Conservation (phyloP, 495 filamentous ascomycete genomes). For the Evernia prunastri region DNA sequence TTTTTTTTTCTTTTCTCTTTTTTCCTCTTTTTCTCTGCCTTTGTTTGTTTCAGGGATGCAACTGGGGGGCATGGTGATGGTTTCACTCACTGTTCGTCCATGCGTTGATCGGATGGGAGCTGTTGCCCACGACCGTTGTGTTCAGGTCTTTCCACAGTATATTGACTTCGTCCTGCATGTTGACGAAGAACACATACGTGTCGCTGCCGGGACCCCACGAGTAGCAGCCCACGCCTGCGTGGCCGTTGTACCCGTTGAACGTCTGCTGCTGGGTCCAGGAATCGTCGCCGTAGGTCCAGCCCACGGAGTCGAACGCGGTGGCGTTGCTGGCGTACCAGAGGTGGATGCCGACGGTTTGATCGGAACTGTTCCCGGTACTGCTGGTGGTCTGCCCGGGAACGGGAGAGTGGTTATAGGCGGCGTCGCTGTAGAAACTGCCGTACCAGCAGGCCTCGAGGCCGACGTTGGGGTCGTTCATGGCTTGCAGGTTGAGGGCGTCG, state of each 20-base stretch:
- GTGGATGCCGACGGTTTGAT: conserved; percentile 28
- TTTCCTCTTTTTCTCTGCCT: too few relatives aligned
- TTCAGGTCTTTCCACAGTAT: conserved; percentile 28
- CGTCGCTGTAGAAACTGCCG: conserved; percentile 33
- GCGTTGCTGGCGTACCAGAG: conserved; percentile 32
- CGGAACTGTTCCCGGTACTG: conserved; percentile 20
- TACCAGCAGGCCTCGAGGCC: conserved; percentile 37
- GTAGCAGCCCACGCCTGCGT: conserved; percentile 34
- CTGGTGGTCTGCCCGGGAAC: conserved; percentile 17
- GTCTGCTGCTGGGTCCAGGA: conserved; percentile 26
- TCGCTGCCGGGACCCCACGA: conserved; percentile 26
- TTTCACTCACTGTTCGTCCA: conserved; percentile 23
- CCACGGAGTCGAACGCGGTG: conserved; percentile 30
- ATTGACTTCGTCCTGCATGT: conserved; percentile 21
- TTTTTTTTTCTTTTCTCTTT: background rate
- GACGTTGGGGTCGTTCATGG: conserved; percentile 28
- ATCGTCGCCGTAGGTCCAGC: conserved; percentile 29
- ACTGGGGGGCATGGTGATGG: too few relatives aligned
- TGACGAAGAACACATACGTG: conserved; percentile 24
- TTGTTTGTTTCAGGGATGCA: too few relatives aligned
- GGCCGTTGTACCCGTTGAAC: conserved; percentile 28
- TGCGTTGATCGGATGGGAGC: conserved; percentile 20
- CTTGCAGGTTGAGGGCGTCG: conserved; percentile 27
- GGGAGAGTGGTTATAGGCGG: conserved; percentile 20
- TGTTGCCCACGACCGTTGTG: conserved; percentile 10